Base-by-base conservation (phyloP, 176 grass and related monocot species). In the Areca catechu region DNA sequence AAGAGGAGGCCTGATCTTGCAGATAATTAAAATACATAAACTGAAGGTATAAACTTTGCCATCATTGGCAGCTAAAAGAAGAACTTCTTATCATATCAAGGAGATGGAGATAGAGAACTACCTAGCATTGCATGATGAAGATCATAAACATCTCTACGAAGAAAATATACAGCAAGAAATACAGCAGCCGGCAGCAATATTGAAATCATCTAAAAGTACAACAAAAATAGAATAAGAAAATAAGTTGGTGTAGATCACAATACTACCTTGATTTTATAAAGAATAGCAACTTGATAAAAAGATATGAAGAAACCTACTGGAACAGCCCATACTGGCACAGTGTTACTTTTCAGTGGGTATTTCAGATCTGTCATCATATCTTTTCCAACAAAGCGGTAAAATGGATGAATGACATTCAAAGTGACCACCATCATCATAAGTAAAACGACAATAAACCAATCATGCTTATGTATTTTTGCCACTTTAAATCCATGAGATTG, bases 71-170 rank as follows among this genome's bases (percentile, higher is more conserved):
- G 5, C 4, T 29, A 29, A 29, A 29, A 29, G 27, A 29, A 29
- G 27, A 29, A 29, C 1, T 29, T 7, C 27, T 29, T 29, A 29
- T 43, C 10, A 43, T 12, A 43, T 43, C 9, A 43, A 43, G 34
- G 10, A 43, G 27, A 29, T 29, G 27, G 27, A 29, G 27, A 29
- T 29, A 0, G 4, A 6, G 27, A 29, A 29, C 27, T 23, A 98
- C 88, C 88, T 80, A 98, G 66, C 4, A 47, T 75, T 4, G 88
- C 73, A 5, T 98, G 81, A 74, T 92, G 88, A 29, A 98, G 73
- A 70, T 98, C 93, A 71, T 92, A 98, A 57, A 92, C 68, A 27
- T 92, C 66, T 49, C 74, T 89, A 72, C 78, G 77, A 61, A 15
- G 27, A n/a, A 83, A 4, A 50, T 91, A 98, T 2, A 89, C 48